Percentiles rank a stretch among this genome's conserved stretches.
These are phyloP conservation scores for Leishmania amazonensis DNA, from an alignment of 208 protist species.

Conservation along the genomic window DNA sequence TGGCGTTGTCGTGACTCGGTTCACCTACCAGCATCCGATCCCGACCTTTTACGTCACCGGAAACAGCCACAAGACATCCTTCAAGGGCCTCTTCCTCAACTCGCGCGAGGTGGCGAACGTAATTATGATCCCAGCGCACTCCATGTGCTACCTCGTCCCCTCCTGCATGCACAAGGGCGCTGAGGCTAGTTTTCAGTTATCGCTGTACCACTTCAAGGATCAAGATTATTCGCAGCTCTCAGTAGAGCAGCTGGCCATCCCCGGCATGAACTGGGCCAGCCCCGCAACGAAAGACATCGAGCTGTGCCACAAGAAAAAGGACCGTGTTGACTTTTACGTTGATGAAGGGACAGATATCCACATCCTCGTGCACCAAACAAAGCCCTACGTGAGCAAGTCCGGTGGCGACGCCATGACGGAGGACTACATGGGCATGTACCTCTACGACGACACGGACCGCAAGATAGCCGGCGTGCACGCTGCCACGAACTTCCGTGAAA, in stretches of 20 bases:
- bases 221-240: constrained; percentile 46
- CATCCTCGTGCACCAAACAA: constrained; percentile 72
- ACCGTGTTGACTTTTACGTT: constrained; percentile 80
- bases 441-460: constrained; percentile 70
- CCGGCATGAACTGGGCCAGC: constrained; percentile 43
- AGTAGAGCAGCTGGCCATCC: constrained; percentile 42
- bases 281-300: constrained; percentile 39
- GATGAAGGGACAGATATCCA: constrained; percentile 69
- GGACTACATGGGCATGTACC: constrained; percentile 84
- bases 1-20: constrained; percentile 53
- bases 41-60: constrained; percentile 66
- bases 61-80: constrained; percentile 63
- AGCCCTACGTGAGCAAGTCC: constrained; percentile 41
- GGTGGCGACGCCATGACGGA: constrained; percentile 75
- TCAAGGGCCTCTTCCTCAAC: constrained; percentile 83
- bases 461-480: constrained; percentile 63
- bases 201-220: constrained; percentile 51
- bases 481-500: constrained; percentile 87
- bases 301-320: constrained; percentile 51
- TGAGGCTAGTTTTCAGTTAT: constrained; percentile 48
- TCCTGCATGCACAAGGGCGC: constrained; percentile 60
- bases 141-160: constrained; percentile 74
- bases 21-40: constrained; percentile 34
- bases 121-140: constrained; percentile 58
- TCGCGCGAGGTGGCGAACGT: constrained; percentile 70